phyloP scores from a whole-genome alignment of 2,329 filamentous ascomycete species.

The Curvularia hawaiiensis region DNA sequence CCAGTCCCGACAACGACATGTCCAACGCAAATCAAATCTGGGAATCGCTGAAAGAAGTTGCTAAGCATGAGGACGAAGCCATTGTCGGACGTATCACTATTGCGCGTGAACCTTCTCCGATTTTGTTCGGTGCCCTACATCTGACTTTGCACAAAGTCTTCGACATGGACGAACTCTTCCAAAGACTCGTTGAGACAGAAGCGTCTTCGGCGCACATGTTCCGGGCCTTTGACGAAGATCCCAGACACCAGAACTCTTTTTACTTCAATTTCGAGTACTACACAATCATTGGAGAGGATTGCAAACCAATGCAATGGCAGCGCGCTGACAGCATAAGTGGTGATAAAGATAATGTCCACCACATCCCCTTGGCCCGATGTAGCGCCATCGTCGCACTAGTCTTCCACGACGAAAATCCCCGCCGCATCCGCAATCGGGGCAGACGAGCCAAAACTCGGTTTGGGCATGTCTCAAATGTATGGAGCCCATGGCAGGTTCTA shows the following conservation, averaged over 20 bases:
- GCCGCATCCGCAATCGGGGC: constrained; percentile 56
- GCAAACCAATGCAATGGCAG: constrained; percentile 66
- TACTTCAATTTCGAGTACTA: constrained; percentile 71
- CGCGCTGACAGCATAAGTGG: constrained; percentile 55
- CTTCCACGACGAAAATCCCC: constrained; percentile 58
- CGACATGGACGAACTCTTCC: constrained; percentile 66
- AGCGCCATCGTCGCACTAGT: constrained; percentile 64
- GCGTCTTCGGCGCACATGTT: constrained; percentile 55
- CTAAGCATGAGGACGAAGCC: constrained; percentile 45
- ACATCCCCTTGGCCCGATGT: constrained; percentile 65
- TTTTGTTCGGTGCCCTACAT: constrained; percentile 65
- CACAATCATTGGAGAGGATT: constrained; percentile 62
- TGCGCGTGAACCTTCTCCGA: constrained; percentile 64
- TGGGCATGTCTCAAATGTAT: constrained; percentile 63
- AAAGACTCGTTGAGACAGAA: constrained; percentile 58
- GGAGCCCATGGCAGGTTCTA: constrained; percentile 63
- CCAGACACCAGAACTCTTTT: constrained; percentile 61
- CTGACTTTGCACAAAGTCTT: constrained; percentile 63
- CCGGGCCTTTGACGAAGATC: constrained; percentile 54
- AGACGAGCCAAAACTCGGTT: constrained; percentile 55
- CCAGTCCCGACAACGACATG: constrained; percentile 40
- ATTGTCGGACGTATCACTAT: constrained; percentile 65
- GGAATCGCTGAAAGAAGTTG: constrained; percentile 42
- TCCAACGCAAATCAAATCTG: constrained; percentile 42
- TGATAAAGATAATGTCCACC: constrained; percentile 46